Conservation (phyloP, 75 land plant genomes). For the Sequoiadendron giganteum region DNA sequence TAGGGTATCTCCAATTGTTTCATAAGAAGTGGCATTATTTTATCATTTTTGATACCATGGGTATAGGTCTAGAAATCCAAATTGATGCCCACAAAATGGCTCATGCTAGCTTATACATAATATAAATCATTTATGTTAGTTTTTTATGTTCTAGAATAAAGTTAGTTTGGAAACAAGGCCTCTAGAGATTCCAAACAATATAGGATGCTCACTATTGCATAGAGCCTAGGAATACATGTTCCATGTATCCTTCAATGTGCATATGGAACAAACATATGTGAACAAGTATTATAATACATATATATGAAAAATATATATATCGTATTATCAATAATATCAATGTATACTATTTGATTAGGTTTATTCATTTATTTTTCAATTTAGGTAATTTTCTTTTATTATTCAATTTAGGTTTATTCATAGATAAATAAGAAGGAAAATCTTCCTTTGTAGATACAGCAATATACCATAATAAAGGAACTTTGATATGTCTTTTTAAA, state of each 20-base stretch:
- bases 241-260: background rate
- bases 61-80: background rate
- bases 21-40: background rate
- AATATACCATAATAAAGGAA: too few relatives aligned
- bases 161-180: background rate
- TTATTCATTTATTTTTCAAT: too few relatives aligned
- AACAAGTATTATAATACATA: background rate
- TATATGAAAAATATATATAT: background rate
- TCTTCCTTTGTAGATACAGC: too few relatives aligned
- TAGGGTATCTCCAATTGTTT: background rate
- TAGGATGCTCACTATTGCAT: background rate
- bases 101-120: background rate
- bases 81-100: background rate
- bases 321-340: too few relatives aligned
- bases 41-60: background rate
- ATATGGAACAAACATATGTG: background rate
- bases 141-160: background rate
- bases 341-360: too few relatives aligned
- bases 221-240: background rate
- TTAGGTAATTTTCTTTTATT: too few relatives aligned
- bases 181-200: background rate
- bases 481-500: too few relatives aligned
- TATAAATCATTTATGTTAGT: background rate
- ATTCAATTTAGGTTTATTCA: too few relatives aligned
- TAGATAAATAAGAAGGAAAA: too few relatives aligned